These are phyloP conservation scores for Pythium scleroteichum DNA, from an alignment of 352 stramenopile species.

Conservation along the genomic window DNA sequence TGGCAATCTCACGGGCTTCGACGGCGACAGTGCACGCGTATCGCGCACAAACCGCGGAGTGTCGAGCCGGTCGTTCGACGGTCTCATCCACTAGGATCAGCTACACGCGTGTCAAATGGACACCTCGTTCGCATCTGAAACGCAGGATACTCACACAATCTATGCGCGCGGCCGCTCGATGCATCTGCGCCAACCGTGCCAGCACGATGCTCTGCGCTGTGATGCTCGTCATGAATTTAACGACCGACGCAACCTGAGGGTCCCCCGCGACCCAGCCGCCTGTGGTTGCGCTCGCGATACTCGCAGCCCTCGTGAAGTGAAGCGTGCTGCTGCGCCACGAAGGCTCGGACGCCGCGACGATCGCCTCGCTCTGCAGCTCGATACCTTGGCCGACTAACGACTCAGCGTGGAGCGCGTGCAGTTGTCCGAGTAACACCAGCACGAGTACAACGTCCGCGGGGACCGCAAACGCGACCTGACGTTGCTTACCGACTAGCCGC, in stretches of 20 bases:
- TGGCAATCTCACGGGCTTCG: slow-evolving; percentile 21
- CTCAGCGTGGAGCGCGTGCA: slow-evolving; percentile 35
- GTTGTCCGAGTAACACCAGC: slow-evolving; percentile 35
- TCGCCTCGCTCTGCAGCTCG: slow-evolving; percentile 17
- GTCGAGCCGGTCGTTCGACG: slow-evolving; percentile 36
- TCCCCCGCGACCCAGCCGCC: slow-evolving; percentile 8
- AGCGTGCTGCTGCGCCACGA: slow-evolving; percentile 20
- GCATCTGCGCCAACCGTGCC: slow-evolving; percentile 19
- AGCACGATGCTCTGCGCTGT: slow-evolving; percentile 21
- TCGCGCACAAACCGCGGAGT: slow-evolving; percentile 39
- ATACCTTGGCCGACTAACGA: slow-evolving; percentile 17
- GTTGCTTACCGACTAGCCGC: slow-evolving; percentile 32
- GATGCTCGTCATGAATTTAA: slow-evolving; percentile 21
- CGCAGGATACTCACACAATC: slow-evolving; percentile 8
- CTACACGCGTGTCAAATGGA: slow-evolving; percentile 21
- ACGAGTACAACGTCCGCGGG: slow-evolving; percentile 34
- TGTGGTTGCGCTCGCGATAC: slow-evolving; percentile 10
- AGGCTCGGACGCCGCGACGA: slow-evolving; percentile 8
- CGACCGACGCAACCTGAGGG: slow-evolving; percentile 13
- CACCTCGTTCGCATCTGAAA: not conserved
- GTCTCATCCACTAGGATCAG: slow-evolving; percentile 42
- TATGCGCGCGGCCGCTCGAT: slow-evolving; percentile 16
- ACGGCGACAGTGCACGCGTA: slow-evolving; percentile 34
- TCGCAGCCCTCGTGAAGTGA: slow-evolving; percentile 16
- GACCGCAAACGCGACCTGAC: slow-evolving; percentile 23